Evolutionary conservation across 2,329 filamentous ascomycete genomes (phyloP).

Genomic region (Pseudocercospora eumusae): DNA sequence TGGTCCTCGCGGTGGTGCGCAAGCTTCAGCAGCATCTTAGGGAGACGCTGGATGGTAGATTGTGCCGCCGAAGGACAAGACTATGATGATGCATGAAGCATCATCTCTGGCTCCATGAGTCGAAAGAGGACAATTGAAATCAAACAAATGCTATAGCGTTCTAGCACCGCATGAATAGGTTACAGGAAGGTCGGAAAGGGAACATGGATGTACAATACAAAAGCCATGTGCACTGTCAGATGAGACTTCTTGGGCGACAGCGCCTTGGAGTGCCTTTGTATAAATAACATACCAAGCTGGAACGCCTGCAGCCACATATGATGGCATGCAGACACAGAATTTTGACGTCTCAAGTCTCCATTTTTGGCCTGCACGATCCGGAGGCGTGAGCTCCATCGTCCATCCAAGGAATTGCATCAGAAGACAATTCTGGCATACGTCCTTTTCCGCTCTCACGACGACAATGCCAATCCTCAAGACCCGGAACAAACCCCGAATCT

Average conservation of each 20-base stretch:
- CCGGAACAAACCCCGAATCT: too few relatives aligned
- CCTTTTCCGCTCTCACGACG: too few relatives aligned
- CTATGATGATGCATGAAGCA: neutral
- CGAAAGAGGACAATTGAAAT: neutral
- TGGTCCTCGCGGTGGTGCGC: slow-evolving; percentile 30
- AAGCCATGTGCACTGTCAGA: slow-evolving; percentile 7
- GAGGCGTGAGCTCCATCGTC: too few relatives aligned
- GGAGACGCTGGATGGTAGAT: slow-evolving; percentile 17
- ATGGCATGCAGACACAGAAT: slow-evolving; percentile 13
- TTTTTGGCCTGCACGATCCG: neutral
- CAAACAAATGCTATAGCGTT: slow-evolving; percentile 11
- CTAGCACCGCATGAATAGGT: slow-evolving; percentile 12
- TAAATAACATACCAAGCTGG: slow-evolving; percentile 10
- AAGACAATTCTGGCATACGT: too few relatives aligned
- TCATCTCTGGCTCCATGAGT: neutral
- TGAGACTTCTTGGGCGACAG: slow-evolving; percentile 12
- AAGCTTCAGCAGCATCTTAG: slow-evolving; percentile 24
- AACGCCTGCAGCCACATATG: slow-evolving; percentile 14
- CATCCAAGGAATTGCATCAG: too few relatives aligned
- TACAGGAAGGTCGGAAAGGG: slow-evolving; percentile 2
- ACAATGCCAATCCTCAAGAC: too few relatives aligned
- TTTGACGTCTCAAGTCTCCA: neutral
- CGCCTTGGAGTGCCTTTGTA: slow-evolving; percentile 19
- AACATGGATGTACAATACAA: slow-evolving; percentile 3
- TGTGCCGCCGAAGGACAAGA: neutral